Conservation (phyloP, 441 rosid genomes). For the Capsella rubella region DNA sequence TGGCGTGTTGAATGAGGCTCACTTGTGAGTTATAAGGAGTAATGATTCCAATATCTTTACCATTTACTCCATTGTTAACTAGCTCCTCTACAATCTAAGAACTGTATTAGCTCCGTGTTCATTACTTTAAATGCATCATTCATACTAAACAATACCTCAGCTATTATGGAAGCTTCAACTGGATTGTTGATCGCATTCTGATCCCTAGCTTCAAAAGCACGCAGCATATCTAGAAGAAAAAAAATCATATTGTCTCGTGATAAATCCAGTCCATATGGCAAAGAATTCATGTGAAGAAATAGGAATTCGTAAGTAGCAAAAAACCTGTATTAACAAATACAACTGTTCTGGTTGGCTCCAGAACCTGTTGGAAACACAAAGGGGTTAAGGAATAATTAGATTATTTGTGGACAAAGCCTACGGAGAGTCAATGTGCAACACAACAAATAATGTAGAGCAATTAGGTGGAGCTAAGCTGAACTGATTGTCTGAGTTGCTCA, state of each 20-base stretch:
- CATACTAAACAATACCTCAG: conserved; percentile 58
- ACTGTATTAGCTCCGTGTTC: conserved; percentile 5
- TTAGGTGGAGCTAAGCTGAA: conserved; percentile 7
- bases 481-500: conserved; percentile 7
- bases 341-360: conserved; percentile 75
- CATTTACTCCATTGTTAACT: conserved; percentile 65
- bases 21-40: conserved; percentile 97
- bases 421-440: conserved; percentile 15
- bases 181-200: conserved; percentile 80
- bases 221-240: conserved; percentile 64
- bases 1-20: conserved; percentile 63
- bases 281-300: conserved; percentile 20
- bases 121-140: conserved; percentile 7
- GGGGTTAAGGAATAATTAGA: conserved; percentile 24
- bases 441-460: conserved; percentile 24
- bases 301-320: conserved; percentile 31
- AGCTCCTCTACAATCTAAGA: conserved; percentile 70
- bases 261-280: conserved; percentile 27
- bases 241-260: conserved; percentile 22
- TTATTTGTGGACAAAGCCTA: conserved; percentile 17
- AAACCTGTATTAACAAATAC: conserved; percentile 84
- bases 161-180: conserved; percentile 78
- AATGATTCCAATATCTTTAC: conserved; percentile 85
- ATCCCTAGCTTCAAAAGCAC: conserved; percentile 82
- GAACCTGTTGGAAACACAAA: conserved; percentile 61